Conservation (phyloP, 208 protist genomes). For the Crithidia sp. region DNA sequence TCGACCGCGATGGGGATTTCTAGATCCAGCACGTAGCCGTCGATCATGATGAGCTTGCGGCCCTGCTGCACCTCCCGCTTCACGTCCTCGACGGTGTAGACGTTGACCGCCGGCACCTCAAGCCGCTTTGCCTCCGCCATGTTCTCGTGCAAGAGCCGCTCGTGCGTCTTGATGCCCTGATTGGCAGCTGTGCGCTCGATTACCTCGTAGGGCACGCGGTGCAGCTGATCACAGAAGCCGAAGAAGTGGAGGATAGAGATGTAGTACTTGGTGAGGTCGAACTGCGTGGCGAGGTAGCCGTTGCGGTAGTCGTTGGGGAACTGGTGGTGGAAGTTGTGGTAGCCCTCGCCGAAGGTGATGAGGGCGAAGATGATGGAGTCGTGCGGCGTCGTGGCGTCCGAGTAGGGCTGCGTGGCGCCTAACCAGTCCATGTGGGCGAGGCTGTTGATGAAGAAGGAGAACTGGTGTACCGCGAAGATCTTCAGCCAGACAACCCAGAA, state of each 20-base stretch:
- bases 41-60: slow-evolving; percentile 64
- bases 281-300: slow-evolving; percentile 78
- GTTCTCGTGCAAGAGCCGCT: slow-evolving; percentile 33
- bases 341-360: slow-evolving; percentile 87
- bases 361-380: slow-evolving; percentile 78
- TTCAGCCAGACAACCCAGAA: slow-evolving; percentile 75
- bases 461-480: slow-evolving; percentile 81
- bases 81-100: slow-evolving; percentile 66
- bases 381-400: slow-evolving; percentile 68
- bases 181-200: slow-evolving; percentile 34
- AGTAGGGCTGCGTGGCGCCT: slow-evolving; percentile 64
- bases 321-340: slow-evolving; percentile 94
- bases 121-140: slow-evolving; percentile 37
- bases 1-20: slow-evolving; percentile 51
- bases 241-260: slow-evolving; percentile 56
- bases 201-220: slow-evolving; percentile 51
- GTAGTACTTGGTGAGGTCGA: slow-evolving; percentile 87
- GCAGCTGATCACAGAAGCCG: slow-evolving; percentile 66
- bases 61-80: slow-evolving; percentile 51
- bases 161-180: slow-evolving; percentile 40
- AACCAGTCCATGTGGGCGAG: slow-evolving; percentile 77
- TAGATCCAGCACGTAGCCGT: slow-evolving; percentile 70
- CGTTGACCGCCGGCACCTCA: slow-evolving; percentile 33
- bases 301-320: slow-evolving; percentile 92
- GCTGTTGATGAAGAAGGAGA: slow-evolving; percentile 92